Conservation (phyloP, 495 filamentous ascomycete genomes). For the Podospora pseudocomata region DNA sequence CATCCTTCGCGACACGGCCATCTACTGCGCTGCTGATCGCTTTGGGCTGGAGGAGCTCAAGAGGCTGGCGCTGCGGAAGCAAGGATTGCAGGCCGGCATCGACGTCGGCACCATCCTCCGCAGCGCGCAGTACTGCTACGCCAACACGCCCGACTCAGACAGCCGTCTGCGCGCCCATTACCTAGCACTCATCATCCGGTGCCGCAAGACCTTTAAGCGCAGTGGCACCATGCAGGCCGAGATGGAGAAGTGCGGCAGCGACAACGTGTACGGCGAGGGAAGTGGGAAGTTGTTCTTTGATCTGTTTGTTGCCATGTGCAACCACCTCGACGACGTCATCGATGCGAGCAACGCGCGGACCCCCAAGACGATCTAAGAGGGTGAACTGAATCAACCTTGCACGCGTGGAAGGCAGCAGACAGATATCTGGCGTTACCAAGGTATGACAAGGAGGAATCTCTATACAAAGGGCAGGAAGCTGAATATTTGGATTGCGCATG, state of each 20-base stretch:
- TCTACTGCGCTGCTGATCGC: slow-evolving; percentile 87
- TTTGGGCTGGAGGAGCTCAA: slow-evolving; percentile 86
- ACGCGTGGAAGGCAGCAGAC: slow-evolving; percentile 5
- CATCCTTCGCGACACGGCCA: slow-evolving; percentile 80
- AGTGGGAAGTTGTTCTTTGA: slow-evolving; percentile 91
- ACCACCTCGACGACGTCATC: slow-evolving; percentile 88
- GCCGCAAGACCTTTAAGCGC: slow-evolving; percentile 89
- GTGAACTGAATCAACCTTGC: slow-evolving; percentile 20
- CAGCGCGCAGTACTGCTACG: slow-evolving; percentile 89
- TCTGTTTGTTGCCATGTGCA: slow-evolving; percentile 95
- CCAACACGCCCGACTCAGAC: slow-evolving; percentile 87
- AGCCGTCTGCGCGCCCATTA: slow-evolving; percentile 88
- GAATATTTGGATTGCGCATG: slow-evolving; percentile 18
- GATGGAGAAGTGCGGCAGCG: slow-evolving; percentile 67
- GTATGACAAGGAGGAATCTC: slow-evolving; percentile 18
- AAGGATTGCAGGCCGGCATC: slow-evolving; percentile 82
- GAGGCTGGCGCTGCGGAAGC: slow-evolving; percentile 83
- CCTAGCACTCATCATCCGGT: slow-evolving; percentile 89
- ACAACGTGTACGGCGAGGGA: slow-evolving; percentile 47
- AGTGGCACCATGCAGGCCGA: slow-evolving; percentile 97
- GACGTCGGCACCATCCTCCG: slow-evolving; percentile 81
- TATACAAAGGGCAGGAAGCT: slow-evolving; percentile 13
- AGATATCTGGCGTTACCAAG: slow-evolving; percentile 26
- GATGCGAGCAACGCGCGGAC: slow-evolving; percentile 54
- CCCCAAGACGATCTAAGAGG: slow-evolving; percentile 48